Evolutionary conservation across 495 filamentous ascomycete species (phyloP).

Genomic region (Penicillium chermesinum): DNA sequence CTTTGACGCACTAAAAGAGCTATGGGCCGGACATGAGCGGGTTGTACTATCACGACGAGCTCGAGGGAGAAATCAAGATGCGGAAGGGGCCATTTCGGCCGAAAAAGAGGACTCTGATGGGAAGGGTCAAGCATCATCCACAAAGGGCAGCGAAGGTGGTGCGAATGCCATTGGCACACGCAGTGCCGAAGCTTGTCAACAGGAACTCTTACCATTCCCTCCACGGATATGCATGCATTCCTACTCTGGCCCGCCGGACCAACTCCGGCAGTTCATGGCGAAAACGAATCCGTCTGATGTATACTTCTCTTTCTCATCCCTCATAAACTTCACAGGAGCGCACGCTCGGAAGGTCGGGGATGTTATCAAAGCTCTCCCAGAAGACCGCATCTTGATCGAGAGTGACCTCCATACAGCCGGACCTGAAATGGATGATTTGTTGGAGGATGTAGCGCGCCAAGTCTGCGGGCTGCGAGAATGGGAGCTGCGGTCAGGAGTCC

Average conservation of each 20-base stretch:
- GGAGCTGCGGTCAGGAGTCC: conserved; percentile 65
- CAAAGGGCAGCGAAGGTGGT: too few species aligned
- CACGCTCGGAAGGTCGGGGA: conserved; percentile 50
- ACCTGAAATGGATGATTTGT: conserved; percentile 66
- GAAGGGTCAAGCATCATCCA: too few species aligned
- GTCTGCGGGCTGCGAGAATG: conserved; percentile 78
- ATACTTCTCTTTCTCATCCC: conserved; percentile 83
- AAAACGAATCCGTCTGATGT: conserved; percentile 69
- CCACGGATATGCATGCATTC: conserved; percentile 93
- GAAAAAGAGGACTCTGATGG: conserved; percentile 22
- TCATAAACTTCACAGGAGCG: conserved; percentile 68
- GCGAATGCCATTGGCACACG: too few species aligned
- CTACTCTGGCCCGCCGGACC: conserved; percentile 75
- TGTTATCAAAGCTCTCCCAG: conserved; percentile 69
- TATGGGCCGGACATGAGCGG: conserved; percentile 82
- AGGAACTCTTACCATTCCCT: conserved; percentile 60
- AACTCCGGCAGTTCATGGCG: conserved; percentile 71
- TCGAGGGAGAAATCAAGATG: conserved; percentile 39
- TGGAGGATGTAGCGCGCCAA: conserved; percentile 68
- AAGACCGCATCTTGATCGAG: conserved; percentile 76
- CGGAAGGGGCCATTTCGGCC: conserved; percentile 26
- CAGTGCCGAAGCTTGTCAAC: too few species aligned
- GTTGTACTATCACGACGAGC: conserved; percentile 60
- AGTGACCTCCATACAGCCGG: conserved; percentile 89
- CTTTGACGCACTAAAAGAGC: conserved; percentile 64